Evolutionary conservation across 352 stramenopile species (phyloP), one percentile per base, ranked within the genome.

Genomic region (Phytophthora lateralis): DNA sequence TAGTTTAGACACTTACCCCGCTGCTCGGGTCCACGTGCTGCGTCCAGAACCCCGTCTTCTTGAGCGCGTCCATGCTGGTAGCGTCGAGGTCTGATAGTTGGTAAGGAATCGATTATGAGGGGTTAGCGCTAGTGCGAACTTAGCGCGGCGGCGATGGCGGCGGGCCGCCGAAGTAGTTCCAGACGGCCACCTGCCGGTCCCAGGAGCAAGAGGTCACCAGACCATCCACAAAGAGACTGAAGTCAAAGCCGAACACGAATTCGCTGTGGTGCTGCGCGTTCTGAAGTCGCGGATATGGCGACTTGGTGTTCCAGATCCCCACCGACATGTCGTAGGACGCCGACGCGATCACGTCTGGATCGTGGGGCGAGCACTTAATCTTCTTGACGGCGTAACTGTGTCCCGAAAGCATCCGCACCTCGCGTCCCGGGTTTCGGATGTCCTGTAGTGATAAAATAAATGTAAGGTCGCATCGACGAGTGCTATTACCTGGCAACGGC

Each of bases 241-340:
- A 95, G 58, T 95, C 82, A 46, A 95, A 75, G 55, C 85, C 88
- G 46, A 94, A 89, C 5, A 92, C 88, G 52, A 97, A 97, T 75
- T 97, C 90, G 21, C 79, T 82, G 64, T 97, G 90, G 52, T 95
- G 85, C 39, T 73, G 63, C 8, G 85, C 85, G 18, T 73, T 87
- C 63, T 95, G 85, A 53, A 94, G 75, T 11, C 81, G 71, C 27
- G 85, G 77, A 65, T 89, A 89, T n/a, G 78, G 80, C 37, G 84
- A 88, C 49, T 86, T 85, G 18, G 75, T 91, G 71, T 96, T 90
- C 91, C 91, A 97, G 9, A 97, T 60, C 7, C 88, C 75, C 6
- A 96, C 87, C 18, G 87, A 88, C 91, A 97, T 97, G 76, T 97
- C 91, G 66, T 97, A 97, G 15, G 90, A 97, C 52, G 70, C 82